These are phyloP conservation scores for Ceratocystis variospora DNA, from an alignment of 2,329 filamentous ascomycete genomes.

Conservation along the genomic window DNA sequence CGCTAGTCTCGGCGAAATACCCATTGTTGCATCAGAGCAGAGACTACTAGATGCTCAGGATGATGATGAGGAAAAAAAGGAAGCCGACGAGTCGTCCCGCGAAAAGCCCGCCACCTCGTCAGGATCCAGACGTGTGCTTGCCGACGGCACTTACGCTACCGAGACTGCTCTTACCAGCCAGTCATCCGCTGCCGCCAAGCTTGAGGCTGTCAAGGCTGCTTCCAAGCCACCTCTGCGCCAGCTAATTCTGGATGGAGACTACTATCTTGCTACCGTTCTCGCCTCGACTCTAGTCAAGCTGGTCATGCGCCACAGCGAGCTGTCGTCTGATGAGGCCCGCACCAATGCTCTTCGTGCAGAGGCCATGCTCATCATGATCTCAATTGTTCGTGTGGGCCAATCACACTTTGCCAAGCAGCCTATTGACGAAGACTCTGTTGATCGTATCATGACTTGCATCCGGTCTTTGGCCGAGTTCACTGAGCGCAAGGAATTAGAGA, in stretches of 20 bases:
- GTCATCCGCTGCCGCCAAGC: constrained; percentile 72
- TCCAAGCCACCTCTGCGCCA: constrained; percentile 91
- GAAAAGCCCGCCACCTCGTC: constrained; percentile 61
- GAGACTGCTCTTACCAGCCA: constrained; percentile 92
- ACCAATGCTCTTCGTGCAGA: constrained; percentile 92
- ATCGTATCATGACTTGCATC: constrained; percentile 95
- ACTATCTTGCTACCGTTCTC: constrained; percentile 89
- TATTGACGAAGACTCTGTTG: constrained; percentile 96
- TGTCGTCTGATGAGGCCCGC: constrained; percentile 69
- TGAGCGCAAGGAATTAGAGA: constrained; percentile 78
- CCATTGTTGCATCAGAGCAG: constrained; percentile 90
- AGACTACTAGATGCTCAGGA: constrained; percentile 77
- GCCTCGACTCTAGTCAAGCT: constrained; percentile 92
- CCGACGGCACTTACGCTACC: constrained; percentile 94
- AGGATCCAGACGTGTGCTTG: constrained; percentile 79
- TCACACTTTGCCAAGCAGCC: constrained; percentile 97
- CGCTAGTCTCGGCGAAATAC: constrained; percentile 87
- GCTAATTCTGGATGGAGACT: constrained; percentile 92
- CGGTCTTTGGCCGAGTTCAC: constrained; percentile 82
- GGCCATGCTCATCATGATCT: constrained; percentile 99
- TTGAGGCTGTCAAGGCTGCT: constrained; percentile 93
- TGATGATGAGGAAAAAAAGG: constrained; percentile 44
- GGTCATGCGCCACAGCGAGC: constrained; percentile 92
- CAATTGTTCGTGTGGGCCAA: constrained; percentile 91
- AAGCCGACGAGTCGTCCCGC: constrained; percentile 51